phyloP scores from a whole-genome alignment of 2,329 filamentous ascomycete species.

The Aaosphaeria arxii region DNA sequence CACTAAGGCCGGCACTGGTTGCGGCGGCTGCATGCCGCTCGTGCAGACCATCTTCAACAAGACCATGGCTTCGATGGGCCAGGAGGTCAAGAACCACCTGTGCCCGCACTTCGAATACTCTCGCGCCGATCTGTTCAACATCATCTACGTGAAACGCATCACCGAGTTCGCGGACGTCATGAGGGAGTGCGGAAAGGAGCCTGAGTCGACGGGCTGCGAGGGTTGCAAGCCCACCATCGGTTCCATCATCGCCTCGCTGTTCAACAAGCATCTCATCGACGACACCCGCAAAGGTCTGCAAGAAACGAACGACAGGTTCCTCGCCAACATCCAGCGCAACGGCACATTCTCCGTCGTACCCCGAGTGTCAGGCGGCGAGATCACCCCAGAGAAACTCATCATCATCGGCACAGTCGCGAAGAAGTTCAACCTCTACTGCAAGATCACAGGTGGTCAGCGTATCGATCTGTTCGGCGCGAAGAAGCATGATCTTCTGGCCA shows the following conservation, averaged over 20 bases:
- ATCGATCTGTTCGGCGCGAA: conserved; percentile 92
- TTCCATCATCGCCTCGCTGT: conserved; percentile 77
- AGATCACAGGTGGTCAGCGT: conserved; percentile 87
- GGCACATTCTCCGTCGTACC: conserved; percentile 89
- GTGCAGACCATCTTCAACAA: conserved; percentile 89
- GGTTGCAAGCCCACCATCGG: conserved; percentile 80
- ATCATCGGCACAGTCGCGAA: conserved; percentile 80
- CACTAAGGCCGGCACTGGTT: conserved; percentile 89
- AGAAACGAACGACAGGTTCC: conserved; percentile 85
- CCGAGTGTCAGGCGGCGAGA: conserved; percentile 78
- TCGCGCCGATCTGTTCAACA: conserved; percentile 85
- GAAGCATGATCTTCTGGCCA: conserved; percentile 79
- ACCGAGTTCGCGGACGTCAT: conserved; percentile 73
- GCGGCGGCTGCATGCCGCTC: conserved; percentile 85
- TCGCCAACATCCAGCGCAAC: conserved; percentile 88
- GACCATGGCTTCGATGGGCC: conserved; percentile 79
- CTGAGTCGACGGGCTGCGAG: conserved; percentile 76
- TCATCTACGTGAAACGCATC: conserved; percentile 77
- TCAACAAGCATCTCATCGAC: conserved; percentile 80
- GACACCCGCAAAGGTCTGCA: conserved; percentile 70
- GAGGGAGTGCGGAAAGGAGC: conserved; percentile 70
- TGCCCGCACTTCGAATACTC: conserved; percentile 83
- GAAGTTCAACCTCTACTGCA: conserved; percentile 81
- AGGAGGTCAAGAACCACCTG: conserved; percentile 82
- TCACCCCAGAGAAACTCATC: conserved; percentile 81